Evolutionary conservation across 106 monocot genomes (phyloP).

Genomic region (Posidonia australis): DNA sequence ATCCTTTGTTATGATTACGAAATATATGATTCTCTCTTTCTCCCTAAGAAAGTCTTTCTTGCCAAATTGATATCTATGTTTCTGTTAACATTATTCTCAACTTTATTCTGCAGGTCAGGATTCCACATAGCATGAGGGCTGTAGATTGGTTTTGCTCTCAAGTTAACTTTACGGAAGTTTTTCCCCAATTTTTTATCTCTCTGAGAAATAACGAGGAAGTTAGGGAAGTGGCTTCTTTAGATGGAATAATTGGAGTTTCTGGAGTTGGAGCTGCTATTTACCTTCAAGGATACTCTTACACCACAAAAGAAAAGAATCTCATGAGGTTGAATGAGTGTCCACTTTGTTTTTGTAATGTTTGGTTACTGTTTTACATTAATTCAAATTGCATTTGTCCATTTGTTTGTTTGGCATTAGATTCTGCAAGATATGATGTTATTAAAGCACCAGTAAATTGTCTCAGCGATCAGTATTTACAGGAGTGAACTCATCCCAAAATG

Average conservation of each 20-base stretch:
- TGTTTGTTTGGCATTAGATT: too few species aligned
- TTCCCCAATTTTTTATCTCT: constrained; percentile 60
- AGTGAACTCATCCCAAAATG: too few species aligned
- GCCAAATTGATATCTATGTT: not conserved
- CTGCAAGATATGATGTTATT: too few species aligned
- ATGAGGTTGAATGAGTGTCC: constrained; percentile 39
- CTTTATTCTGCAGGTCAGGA: constrained; percentile 45
- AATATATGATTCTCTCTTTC: too few species aligned
- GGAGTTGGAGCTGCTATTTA: constrained; percentile 59
- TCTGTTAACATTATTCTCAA: constrained; percentile 3
- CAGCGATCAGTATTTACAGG: too few species aligned
- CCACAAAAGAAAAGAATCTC: constrained; percentile 28
- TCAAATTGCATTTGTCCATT: too few species aligned
- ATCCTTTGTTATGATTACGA: too few species aligned
- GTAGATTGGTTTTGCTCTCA: constrained; percentile 48
- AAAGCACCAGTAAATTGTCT: too few species aligned
- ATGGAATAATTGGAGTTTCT: constrained; percentile 35
- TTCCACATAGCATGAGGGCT: constrained; percentile 62
- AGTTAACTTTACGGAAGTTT: constrained; percentile 15
- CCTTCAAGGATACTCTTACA: constrained; percentile 33
- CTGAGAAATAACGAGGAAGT: constrained; percentile 7
- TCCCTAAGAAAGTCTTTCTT: too few species aligned
- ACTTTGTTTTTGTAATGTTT: not conserved
- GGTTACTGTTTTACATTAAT: not conserved
- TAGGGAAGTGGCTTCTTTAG: constrained; percentile 1